Evolutionary conservation across 2,329 filamentous ascomycete species (phyloP).

Genomic region (Neodidymelliopsis sp.): DNA sequence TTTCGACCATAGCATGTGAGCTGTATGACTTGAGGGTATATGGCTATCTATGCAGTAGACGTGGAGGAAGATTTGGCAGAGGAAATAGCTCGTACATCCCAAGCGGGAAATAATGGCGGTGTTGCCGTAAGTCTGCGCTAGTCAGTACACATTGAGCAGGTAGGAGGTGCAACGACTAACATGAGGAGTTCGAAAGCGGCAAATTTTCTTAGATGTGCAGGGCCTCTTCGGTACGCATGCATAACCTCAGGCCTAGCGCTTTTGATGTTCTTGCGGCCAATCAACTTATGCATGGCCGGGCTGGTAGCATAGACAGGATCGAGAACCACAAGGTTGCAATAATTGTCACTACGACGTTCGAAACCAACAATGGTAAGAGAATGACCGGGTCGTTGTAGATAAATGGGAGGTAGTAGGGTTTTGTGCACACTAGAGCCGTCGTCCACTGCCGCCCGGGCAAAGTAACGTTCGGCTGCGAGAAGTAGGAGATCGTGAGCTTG

Average conservation of each 20-base stretch:
- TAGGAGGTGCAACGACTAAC: conserved; percentile 55
- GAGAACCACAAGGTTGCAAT: conserved; percentile 79
- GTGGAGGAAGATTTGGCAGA: conserved; percentile 2
- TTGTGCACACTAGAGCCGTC: conserved; percentile 67
- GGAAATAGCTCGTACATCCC: conserved; percentile 49
- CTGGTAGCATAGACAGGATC: conserved; percentile 84
- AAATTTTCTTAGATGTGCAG: conserved; percentile 72
- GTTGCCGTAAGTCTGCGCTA: conserved; percentile 45
- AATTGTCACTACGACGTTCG: conserved; percentile 71
- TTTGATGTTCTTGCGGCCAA: conserved; percentile 56
- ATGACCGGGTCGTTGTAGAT: conserved; percentile 89
- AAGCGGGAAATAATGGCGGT: conserved; percentile 49
- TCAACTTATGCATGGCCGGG: conserved; percentile 65
- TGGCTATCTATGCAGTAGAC: conserved; percentile 19
- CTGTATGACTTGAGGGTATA: conserved; percentile 13
- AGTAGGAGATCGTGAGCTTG: conserved; percentile 66
- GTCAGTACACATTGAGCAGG: conserved; percentile 9
- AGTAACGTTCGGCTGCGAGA: conserved; percentile 76
- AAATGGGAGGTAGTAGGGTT: conserved; percentile 82
- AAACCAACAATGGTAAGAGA: conserved; percentile 90
- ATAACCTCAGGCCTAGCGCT: conserved; percentile 65
- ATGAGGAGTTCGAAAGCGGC: conserved; percentile 81
- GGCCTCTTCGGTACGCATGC: conserved; percentile 72
- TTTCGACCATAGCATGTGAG: not conserved
- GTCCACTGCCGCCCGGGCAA: conserved; percentile 62